phyloP scores from a whole-genome alignment of 176 grass and related monocot species.

The Rhynchospora breviuscula region DNA sequence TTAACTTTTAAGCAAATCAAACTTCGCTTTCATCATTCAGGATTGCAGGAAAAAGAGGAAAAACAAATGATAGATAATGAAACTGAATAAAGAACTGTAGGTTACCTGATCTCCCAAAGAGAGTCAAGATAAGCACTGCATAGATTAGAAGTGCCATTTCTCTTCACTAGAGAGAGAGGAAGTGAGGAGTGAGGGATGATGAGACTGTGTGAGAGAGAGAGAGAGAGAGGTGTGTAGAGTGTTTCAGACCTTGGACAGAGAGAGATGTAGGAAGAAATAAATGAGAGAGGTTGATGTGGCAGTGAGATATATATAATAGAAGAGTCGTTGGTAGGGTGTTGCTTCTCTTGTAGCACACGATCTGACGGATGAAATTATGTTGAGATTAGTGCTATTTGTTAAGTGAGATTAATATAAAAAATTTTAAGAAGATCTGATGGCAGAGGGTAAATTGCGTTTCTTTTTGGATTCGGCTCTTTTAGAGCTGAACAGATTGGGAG shows the following conservation, averaged over 20 bases:
- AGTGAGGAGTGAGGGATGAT: not conserved
- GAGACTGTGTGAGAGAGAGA: not conserved
- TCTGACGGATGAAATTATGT: not conserved
- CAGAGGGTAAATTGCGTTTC: no score
- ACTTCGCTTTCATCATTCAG: not conserved
- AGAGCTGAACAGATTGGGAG: no score
- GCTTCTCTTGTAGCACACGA: not conserved
- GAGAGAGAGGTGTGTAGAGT: not conserved
- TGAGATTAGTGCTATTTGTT: not conserved
- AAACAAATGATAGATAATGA: not conserved
- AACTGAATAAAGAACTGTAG: not conserved
- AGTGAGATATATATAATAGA: not conserved
- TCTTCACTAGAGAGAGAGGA: not conserved
- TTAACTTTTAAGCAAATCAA: not conserved
- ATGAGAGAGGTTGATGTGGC: not conserved
- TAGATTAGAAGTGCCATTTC: conserved; percentile 23
- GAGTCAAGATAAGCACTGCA: conserved; percentile 30
- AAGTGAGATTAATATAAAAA: no score
- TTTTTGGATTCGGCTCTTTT: no score
- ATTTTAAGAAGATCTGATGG: no score
- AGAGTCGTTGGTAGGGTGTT: conserved; percentile 4
- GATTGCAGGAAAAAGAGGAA: not conserved
- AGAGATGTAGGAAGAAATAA: conserved; percentile 11
- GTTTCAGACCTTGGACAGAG: conserved; percentile 1
- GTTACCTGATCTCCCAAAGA: conserved; percentile 38